Percentiles rank a stretch among this genome's conserved stretches.
Evolutionary conservation across 2,329 filamentous ascomycete species (phyloP).

Genomic region (Penicillium sumatraense): DNA sequence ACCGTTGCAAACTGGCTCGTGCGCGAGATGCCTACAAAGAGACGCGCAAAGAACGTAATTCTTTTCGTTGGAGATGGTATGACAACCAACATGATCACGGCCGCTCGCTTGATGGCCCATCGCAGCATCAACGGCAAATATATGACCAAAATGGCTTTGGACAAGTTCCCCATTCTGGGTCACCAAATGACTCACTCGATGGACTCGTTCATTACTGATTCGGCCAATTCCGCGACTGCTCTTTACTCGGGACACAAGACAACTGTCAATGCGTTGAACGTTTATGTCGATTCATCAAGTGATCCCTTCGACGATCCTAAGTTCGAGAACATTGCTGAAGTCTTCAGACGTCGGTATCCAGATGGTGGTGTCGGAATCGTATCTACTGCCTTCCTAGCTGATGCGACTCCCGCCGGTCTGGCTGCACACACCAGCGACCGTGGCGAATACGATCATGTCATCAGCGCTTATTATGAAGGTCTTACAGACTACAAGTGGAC

Average conservation of each 20-base stretch:
- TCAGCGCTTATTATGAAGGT: conserved; percentile 77
- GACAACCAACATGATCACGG: conserved; percentile 58
- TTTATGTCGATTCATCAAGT: conserved; percentile 77
- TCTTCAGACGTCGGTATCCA: conserved; percentile 70
- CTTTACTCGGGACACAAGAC: conserved; percentile 84
- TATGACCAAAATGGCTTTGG: conserved; percentile 73
- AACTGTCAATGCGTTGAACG: conserved; percentile 79
- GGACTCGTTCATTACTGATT: conserved; percentile 84
- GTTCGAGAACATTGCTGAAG: conserved; percentile 75
- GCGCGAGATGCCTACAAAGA: conserved; percentile 68
- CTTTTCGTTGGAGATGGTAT: conserved; percentile 77
- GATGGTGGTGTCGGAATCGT: conserved; percentile 68
- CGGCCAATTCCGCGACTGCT: conserved; percentile 81
- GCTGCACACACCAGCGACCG: conserved; percentile 74
- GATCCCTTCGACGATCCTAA: conserved; percentile 81
- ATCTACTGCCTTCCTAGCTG: conserved; percentile 74
- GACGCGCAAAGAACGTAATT: conserved; percentile 83
- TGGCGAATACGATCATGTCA: conserved; percentile 69
- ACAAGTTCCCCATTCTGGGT: conserved; percentile 82
- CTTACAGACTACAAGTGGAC: conserved; percentile 83
- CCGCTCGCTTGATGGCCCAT: conserved; percentile 79
- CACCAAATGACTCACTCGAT: conserved; percentile 91
- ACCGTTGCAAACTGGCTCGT: conserved; percentile 80
- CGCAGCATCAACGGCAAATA: conserved; percentile 85
- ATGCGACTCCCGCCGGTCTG: conserved; percentile 80